Percentiles rank a stretch among this genome's conserved stretches.
Conservation (phyloP, 129 eudicot genomes). For the Ambrosia trifida region DNA sequence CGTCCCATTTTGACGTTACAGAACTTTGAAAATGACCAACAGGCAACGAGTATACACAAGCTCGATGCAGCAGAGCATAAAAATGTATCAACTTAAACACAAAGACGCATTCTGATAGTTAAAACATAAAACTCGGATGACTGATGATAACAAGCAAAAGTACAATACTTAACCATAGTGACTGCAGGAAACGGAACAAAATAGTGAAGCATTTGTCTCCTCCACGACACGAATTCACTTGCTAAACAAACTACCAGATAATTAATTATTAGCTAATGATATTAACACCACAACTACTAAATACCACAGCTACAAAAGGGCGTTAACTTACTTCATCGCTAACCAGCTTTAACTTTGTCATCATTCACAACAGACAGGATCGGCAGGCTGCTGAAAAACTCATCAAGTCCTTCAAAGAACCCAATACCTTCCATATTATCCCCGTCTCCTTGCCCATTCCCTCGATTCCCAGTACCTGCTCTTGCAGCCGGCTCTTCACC, state of each 20-base stretch:
- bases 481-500: slow-evolving; percentile 59
- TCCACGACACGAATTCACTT: neutral
- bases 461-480: slow-evolving; percentile 40
- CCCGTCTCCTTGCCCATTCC: slow-evolving; percentile 52
- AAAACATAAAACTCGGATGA: neutral
- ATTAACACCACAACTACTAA: slow-evolving; percentile 15
- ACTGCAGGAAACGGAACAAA: neutral
- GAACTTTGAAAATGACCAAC: too few species aligned
- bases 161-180: slow-evolving; percentile 12
- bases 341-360: slow-evolving; percentile 73
- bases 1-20: too few species aligned
- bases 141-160: slow-evolving; percentile 13
- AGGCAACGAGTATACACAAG: too few species aligned
- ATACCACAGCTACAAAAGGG: slow-evolving; percentile 40
- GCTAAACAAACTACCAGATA: slow-evolving; percentile 17
- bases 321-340: slow-evolving; percentile 52
- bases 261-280: slow-evolving; percentile 12
- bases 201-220: neutral
- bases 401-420: slow-evolving; percentile 86
- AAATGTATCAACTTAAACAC: neutral
- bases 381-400: slow-evolving; percentile 71
- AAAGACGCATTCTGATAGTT: neutral
- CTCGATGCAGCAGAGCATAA: too few species aligned
- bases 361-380: slow-evolving; percentile 65
- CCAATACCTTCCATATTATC: slow-evolving; percentile 67